Percentiles rank a stretch among this genome's conserved stretches.
phyloP scores from a whole-genome alignment of 2,329 filamentous ascomycete species.

The Aulographum hederae region DNA sequence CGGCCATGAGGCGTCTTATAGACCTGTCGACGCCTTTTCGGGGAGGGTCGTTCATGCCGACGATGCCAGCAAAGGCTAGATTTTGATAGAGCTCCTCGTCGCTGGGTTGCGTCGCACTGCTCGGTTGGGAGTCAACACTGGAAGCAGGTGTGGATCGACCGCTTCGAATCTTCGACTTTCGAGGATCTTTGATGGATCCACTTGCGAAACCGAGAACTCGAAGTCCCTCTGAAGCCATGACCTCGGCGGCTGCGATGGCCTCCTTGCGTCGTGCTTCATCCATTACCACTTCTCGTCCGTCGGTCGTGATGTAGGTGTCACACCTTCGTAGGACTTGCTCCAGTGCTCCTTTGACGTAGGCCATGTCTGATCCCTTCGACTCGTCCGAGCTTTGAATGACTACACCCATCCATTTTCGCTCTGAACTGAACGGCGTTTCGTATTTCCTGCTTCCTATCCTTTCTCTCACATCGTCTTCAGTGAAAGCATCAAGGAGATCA shows the following conservation, averaged over 20 bases:
- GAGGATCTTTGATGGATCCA: conserved; percentile 34
- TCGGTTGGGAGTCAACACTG: conserved; percentile 7
- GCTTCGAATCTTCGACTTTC: conserved; percentile 16
- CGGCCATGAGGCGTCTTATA: conserved; percentile 77
- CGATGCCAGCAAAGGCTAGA: conserved; percentile 75
- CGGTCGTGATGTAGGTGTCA: conserved; percentile 73
- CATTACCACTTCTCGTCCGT: conserved; percentile 71
- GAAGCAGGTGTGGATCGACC: conserved; percentile 15
- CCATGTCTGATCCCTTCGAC: conserved; percentile 55
- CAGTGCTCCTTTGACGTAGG: conserved; percentile 89
- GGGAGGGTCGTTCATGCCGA: conserved; percentile 95
- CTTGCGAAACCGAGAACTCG: conserved; percentile 88
- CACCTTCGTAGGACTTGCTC: conserved; percentile 75
- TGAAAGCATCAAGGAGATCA: conserved; percentile 77
- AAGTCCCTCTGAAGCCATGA: conserved; percentile 76
- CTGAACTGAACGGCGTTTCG: conserved; percentile 91
- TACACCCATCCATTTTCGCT: conserved; percentile 98
- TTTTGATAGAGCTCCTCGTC: conserved; percentile 65
- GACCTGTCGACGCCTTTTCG: conserved; percentile 77
- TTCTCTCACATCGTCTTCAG: conserved; percentile 79
- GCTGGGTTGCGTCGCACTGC: conserved; percentile 2
- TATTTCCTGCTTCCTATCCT: conserved; percentile 64
- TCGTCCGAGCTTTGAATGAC: conserved; percentile 39
- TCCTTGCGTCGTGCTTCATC: conserved; percentile 59
- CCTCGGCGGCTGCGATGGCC: conserved; percentile 61